These are phyloP conservation scores for Blastomyces gilchristii DNA, from an alignment of 2,329 filamentous ascomycete species.

Conservation along the genomic window DNA sequence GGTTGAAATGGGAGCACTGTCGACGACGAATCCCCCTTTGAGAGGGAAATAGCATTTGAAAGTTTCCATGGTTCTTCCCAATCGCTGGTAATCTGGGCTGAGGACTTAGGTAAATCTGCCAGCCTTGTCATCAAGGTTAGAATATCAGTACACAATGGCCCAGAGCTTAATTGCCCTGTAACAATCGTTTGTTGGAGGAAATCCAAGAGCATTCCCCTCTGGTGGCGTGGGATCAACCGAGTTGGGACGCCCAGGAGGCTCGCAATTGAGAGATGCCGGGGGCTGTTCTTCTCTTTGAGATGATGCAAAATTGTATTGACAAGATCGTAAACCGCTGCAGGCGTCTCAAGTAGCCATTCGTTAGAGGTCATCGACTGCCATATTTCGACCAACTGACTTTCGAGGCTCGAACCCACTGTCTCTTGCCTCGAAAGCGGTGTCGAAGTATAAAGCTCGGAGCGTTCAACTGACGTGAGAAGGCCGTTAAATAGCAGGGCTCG, in stretches of 20 bases:
- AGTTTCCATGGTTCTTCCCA: slow-evolving; percentile 30
- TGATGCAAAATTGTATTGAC: slow-evolving; percentile 25
- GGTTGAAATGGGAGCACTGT: slow-evolving; percentile 11
- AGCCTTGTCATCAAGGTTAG: slow-evolving; percentile 33
- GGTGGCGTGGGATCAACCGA: slow-evolving; percentile 29
- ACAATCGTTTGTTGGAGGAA: slow-evolving; percentile 26
- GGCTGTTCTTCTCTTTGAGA: slow-evolving; percentile 23
- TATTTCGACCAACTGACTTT: slow-evolving; percentile 24
- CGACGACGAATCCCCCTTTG: slow-evolving; percentile 22
- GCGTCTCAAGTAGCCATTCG: slow-evolving; percentile 30
- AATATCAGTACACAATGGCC: slow-evolving; percentile 21
- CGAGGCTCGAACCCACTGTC: background rate
- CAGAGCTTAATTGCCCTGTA: slow-evolving; percentile 18
- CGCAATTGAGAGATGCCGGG: slow-evolving; percentile 25
- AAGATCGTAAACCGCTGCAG: slow-evolving; percentile 27
- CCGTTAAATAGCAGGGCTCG: slow-evolving; percentile 26
- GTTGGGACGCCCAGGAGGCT: slow-evolving; percentile 31
- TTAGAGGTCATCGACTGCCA: slow-evolving; percentile 32
- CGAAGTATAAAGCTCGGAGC: background rate
- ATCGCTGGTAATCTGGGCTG: slow-evolving; percentile 28
- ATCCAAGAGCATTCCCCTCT: slow-evolving; percentile 28
- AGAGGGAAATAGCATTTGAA: slow-evolving; percentile 27
- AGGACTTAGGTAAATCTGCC: slow-evolving; percentile 31
- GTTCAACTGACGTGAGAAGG: slow-evolving; percentile 19
- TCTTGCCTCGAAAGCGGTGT: background rate